Base-by-base conservation (phyloP, 2,329 filamentous ascomycete genomes). In the Fusarium sp. region DNA sequence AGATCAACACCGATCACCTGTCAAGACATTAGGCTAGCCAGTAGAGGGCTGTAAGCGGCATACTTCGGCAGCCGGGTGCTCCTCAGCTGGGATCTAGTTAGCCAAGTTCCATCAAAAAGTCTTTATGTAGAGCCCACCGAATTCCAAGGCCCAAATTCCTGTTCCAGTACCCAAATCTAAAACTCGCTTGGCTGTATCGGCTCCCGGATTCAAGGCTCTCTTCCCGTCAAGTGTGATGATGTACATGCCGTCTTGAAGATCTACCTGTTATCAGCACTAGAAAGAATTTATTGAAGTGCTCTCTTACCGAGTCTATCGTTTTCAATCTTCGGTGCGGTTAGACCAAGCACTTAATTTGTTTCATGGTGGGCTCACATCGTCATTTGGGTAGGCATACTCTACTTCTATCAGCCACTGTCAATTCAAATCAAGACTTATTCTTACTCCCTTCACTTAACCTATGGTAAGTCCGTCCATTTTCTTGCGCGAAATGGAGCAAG, bases 381-480 rank as follows among this genome's bases (percentile, higher is more conserved):
- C 70, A n/a, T 72, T 72, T 5, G 70, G 70, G 18, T 54, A 72
- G 13, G 69, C 69, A 45, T 72, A 72, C 56, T 72, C 70, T 72
- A 33, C 0, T 5, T 2, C 0, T 1, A 4, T 72, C 13, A 68
- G 63, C 10, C 7, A n/a, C 0, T 0, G 18, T 11, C 9, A 9
- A 8, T 2, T 3, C 2, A 2, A 36, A 5, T 0, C 0, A 1
- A 7, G 13, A 2, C 0, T 3, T 31, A 1, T 54, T 52, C 69
- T 55, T 4, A 72, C 69, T 72, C 18, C 69, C 69, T 69, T 69
- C 69, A 7, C 69, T 72, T 11, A 72, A 18, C n/a, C 38, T 59
- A 18, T 72, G 69, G 24, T 72, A 72, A 1, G 69, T 72, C 9
- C 69, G 69, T 9, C 69, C 69, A 42, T 72, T 72, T 20, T 72